A percentile compares a stretch with the other conserved stretches of the same genome.
Conservation (phyloP, 441 rosid species). For the Erysimum pusillum region DNA sequence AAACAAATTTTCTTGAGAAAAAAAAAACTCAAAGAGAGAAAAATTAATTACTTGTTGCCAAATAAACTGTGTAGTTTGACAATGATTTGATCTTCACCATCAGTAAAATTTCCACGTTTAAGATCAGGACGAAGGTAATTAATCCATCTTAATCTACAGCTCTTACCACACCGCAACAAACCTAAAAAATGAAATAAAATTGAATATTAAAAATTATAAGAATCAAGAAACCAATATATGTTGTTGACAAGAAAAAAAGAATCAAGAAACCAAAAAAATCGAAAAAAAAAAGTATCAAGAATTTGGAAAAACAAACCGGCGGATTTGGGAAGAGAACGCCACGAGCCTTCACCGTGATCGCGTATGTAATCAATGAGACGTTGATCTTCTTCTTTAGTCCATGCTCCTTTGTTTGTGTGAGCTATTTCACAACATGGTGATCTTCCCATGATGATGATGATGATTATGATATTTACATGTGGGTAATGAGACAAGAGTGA, state of each 20-base stretch:
- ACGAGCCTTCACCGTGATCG: conserved; percentile 98
- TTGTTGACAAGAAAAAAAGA: conserved; percentile 66
- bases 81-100: conserved; percentile 74
- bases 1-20: neutral
- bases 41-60: conserved; percentile 70
- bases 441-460: conserved; percentile 71
- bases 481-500: neutral
- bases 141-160: conserved; percentile 4
- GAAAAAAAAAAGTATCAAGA: too few species aligned
- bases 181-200: conserved; percentile 45
- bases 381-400: conserved; percentile 98
- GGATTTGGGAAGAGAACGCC: conserved; percentile 97
- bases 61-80: conserved; percentile 71
- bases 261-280: too few species aligned
- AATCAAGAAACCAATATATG: neutral
- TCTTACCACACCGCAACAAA: conserved; percentile 75
- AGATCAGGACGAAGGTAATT: conserved; percentile 61
- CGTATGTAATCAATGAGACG: conserved; percentile 84
- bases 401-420: conserved; percentile 97
- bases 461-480: neutral
- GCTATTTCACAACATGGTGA: conserved; percentile 98
- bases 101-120: conserved; percentile 77
- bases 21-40: too few species aligned
- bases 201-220: neutral
- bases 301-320: too few species aligned